Percentiles rank a stretch among this genome's conserved stretches.
phyloP scores from a whole-genome alignment of 2,329 filamentous ascomycete genomes.

The Venturia nashicola region DNA sequence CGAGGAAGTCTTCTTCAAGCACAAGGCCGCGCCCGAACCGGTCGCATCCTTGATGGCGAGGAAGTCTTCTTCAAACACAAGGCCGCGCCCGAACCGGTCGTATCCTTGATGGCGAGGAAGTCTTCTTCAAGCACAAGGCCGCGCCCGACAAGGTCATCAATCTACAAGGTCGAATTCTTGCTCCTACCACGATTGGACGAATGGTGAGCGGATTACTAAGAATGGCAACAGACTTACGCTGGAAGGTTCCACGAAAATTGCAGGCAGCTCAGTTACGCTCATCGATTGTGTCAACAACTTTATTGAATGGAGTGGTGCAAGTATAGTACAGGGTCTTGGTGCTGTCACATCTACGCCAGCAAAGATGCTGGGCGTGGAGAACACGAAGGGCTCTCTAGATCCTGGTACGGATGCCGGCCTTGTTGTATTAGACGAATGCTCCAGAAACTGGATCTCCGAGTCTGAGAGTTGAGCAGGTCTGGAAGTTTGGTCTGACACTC shows the following conservation, averaged over 20 bases:
- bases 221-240: conserved; percentile 59
- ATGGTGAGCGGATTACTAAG: conserved; percentile 55
- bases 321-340: conserved; percentile 54
- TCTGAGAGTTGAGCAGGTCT: conserved; percentile 60
- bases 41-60: conserved; percentile 66
- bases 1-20: conserved; percentile 49
- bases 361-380: conserved; percentile 57
- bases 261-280: conserved; percentile 53
- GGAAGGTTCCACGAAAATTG: conserved; percentile 46
- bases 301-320: conserved; percentile 57
- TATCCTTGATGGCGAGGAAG: conserved; percentile 58
- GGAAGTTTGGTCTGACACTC: conserved; percentile 50
- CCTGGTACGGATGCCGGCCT: conserved; percentile 41
- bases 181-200: conserved; percentile 78
- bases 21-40: too few species aligned
- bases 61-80: too few species aligned
- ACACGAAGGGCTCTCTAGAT: conserved; percentile 48
- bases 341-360: conserved; percentile 69
- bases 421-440: conserved; percentile 51
- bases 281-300: conserved; percentile 77
- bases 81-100: too few species aligned
- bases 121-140: conserved; percentile 54
- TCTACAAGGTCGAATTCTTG: conserved; percentile 69
- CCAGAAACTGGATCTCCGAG: conserved; percentile 30
- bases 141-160: conserved; percentile 66